phyloP scores from a whole-genome alignment of 2,329 filamentous ascomycete species.

The Pseudopithomyces chartarum region DNA sequence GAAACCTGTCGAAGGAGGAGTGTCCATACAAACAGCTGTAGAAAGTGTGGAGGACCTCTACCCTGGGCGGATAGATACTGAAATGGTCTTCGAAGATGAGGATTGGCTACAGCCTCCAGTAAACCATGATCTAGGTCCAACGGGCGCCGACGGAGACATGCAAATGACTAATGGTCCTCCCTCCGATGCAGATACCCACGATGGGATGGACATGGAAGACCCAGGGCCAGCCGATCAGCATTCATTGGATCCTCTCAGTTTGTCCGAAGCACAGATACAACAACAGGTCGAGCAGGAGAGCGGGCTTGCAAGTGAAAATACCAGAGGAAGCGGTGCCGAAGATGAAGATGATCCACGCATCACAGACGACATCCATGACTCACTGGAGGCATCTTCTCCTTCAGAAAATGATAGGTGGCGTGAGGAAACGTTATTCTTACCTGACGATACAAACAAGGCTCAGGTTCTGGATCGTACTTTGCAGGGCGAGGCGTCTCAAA shows the following conservation, averaged over 20 bases:
- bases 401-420: not conserved
- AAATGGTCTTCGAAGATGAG: conserved; percentile 17
- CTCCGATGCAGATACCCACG: conserved; percentile 13
- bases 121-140: conserved; percentile 8
- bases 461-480: conserved; percentile 18
- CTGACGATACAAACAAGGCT: not conserved
- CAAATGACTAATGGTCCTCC: conserved; percentile 1
- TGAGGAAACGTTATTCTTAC: conserved; percentile 14
- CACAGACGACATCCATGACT: conserved; percentile 5
- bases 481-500: not conserved
- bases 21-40: conserved; percentile 73
- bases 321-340: conserved; percentile 24
- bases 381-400: conserved; percentile 25
- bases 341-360: conserved; percentile 15
- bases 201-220: conserved; percentile 20
- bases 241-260: conserved; percentile 37
- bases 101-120: not conserved
- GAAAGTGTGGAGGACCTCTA: conserved; percentile 89
- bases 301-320: conserved; percentile 7
- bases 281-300: conserved; percentile 9
- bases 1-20: conserved; percentile 57
- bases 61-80: conserved; percentile 62
- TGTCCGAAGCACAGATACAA: conserved; percentile 29
- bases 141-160: conserved; percentile 19
- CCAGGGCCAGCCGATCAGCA: conserved; percentile 27